Evolutionary conservation across 768 basidiomycete genomes (phyloP).

Genomic region (Lactarius tabidus): DNA sequence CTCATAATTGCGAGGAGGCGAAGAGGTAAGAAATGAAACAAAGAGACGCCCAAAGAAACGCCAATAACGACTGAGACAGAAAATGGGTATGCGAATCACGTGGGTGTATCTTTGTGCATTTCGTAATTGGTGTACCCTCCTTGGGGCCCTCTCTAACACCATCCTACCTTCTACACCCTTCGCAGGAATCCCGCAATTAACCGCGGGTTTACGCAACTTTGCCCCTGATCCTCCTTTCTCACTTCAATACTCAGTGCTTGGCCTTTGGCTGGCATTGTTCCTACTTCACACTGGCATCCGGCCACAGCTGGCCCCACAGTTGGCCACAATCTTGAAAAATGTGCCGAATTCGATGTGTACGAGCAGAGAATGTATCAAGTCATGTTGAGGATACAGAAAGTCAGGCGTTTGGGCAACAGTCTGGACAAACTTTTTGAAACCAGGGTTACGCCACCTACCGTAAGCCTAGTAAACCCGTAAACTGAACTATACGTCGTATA

Average conservation of each 20-base stretch:
- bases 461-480: too few species aligned
- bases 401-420: too few species aligned
- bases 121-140: too few species aligned
- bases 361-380: too few species aligned
- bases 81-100: background rate
- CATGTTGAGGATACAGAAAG: too few species aligned
- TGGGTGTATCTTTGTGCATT: too few species aligned
- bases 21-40: background rate
- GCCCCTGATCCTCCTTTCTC: conserved; percentile 9
- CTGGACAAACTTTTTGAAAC: too few species aligned
- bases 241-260: background rate
- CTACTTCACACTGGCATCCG: background rate
- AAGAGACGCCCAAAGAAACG: too few species aligned
- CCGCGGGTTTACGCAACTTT: background rate
- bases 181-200: background rate
- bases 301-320: too few species aligned
- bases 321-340: too few species aligned
- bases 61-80: background rate
- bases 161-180: background rate
- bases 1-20: background rate
- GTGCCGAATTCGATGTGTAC: too few species aligned
- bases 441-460: background rate
- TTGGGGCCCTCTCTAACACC: background rate
- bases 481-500: background rate
- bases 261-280: background rate